Evolutionary conservation across 257 asterid species (phyloP).

Genomic region (Verbascum thapsus): DNA sequence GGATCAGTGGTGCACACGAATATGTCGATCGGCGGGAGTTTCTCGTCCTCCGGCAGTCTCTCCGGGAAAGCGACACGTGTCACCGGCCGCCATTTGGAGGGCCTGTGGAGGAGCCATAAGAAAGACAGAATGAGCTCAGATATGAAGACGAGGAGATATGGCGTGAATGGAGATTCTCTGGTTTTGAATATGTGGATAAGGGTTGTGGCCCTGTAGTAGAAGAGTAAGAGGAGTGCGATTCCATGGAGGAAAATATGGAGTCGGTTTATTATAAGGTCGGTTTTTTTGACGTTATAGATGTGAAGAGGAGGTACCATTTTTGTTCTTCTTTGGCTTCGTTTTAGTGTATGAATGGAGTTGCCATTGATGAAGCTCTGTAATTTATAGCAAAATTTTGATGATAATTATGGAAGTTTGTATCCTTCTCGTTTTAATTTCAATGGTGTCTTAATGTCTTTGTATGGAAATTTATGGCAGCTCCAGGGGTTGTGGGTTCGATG

Average conservation of each 20-base stretch:
- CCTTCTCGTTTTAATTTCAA: no score
- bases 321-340: no score
- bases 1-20: conserved; percentile 61
- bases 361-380: no score
- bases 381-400: no score
- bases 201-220: conserved; percentile 45
- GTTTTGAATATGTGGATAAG: conserved; percentile 16
- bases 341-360: no score
- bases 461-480: no score
- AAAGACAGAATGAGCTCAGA: conserved; percentile 45
- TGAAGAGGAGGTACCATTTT: conserved; percentile 39
- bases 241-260: conserved; percentile 41
- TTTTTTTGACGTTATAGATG: conserved; percentile 30
- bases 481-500: no score
- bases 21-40: conserved; percentile 49
- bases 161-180: conserved; percentile 31
- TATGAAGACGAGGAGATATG: conserved; percentile 33
- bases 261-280: conserved; percentile 41
- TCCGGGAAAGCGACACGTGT: conserved; percentile 37
- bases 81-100: conserved; percentile 39
- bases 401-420: no score
- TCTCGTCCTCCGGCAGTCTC: conserved; percentile 39
- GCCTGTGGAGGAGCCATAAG: conserved; percentile 40
- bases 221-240: conserved; percentile 39
- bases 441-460: no score